Evolutionary conservation across 2,329 filamentous ascomycete species (phyloP), one percentile per base, ranked within the genome.

Genomic region (Paecilomyces niveus): DNA sequence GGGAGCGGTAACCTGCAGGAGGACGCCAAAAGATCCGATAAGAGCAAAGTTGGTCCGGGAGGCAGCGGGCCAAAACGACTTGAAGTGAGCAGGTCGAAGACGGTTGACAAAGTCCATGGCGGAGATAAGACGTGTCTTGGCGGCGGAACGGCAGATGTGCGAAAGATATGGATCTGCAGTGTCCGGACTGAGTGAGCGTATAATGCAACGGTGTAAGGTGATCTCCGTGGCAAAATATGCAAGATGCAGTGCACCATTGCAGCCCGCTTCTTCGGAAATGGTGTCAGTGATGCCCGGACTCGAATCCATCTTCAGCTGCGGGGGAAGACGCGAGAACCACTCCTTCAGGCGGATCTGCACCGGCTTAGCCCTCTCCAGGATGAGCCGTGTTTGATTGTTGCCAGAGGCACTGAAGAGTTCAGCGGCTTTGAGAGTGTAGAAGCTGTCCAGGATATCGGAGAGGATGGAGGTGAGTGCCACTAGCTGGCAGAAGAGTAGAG

Each of bases 31-130:
- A 0, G 92, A 96, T 57, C 92, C 92, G 67, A 97, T 96, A 10
- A 97, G 81, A 0, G 93, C 92, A 75, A 97, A 97, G 74, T 96
- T 96, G 11, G 76, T 78, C 54, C 76, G 74, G 3, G 77, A 73
- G 0, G 75, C 72, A 4, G 75, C 76, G 26, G 77, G 77, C 93
- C 93, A 97, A 76, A 97, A 97, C 0, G 90, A 85, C n/a, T 88
- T 86, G 31, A 97, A 82, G 67, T 97, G 92, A 35, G 87, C 85
- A 0, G 91, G 90, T 52, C 89, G 91, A 32, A 97, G 83, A 0
- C 93, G 88, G 75, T 97, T 97, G 67, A 96, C 92, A 74, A 97
- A 96, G 72, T 97, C 93, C 89, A 97, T 96, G 63, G 92, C 92
- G 22, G 90, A 95, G 69, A 97, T 96, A 33, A 97, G 83, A 5